phyloP scores from a whole-genome alignment of 129 eudicot species.

The Chrysanthemum seticuspe region DNA sequence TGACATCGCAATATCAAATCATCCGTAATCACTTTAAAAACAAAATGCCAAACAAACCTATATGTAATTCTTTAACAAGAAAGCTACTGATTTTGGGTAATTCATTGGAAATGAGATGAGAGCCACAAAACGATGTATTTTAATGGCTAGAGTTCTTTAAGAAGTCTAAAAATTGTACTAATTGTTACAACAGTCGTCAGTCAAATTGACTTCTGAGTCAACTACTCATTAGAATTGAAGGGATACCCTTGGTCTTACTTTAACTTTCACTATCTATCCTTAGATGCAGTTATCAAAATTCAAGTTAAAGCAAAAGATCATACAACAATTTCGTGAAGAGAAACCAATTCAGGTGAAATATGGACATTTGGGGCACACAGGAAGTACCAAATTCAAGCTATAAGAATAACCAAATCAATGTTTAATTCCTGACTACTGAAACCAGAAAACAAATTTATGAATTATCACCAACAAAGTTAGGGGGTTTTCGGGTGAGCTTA shows the following conservation, averaged over 20 bases:
- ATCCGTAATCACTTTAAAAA: no score
- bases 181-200: slow-evolving; percentile 14
- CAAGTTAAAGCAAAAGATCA: background rate
- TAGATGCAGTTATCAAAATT: background rate
- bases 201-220: background rate
- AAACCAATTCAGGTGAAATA: slow-evolving; percentile 8
- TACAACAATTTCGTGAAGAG: background rate
- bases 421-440: background rate
- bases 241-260: background rate
- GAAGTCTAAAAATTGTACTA: background rate
- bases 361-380: background rate
- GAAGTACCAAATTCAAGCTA: slow-evolving; percentile 5
- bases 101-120: background rate
- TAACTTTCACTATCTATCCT: background rate
- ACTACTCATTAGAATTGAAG: slow-evolving; percentile 1
- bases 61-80: background rate
- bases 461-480: background rate
- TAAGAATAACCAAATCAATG: background rate
- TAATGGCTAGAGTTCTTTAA: slow-evolving; percentile 6
- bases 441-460: slow-evolving; percentile 7
- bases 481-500: no score
- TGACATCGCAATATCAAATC: no score
- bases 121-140: background rate
- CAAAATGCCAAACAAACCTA: no score
- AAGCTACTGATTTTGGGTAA: slow-evolving; percentile 5